Conservation (phyloP, 164 flowering plant genomes). For the Protea cynaroides region DNA sequence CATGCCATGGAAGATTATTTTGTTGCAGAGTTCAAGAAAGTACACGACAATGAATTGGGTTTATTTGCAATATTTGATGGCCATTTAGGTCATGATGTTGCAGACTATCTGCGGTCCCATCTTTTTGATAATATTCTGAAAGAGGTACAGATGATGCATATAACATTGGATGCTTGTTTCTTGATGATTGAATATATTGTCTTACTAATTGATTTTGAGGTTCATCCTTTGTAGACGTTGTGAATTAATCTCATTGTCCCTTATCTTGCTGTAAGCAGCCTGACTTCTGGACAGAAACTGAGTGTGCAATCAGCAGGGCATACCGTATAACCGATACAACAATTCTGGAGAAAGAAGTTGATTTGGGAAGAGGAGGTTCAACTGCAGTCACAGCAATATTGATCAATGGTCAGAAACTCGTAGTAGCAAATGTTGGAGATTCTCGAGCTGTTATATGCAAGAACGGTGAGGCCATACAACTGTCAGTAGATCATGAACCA, state of each 20-base stretch:
- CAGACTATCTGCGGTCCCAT: constrained; percentile 64
- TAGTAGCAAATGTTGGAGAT: constrained; percentile 91
- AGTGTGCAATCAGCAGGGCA: constrained; percentile 63
- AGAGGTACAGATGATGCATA: constrained; percentile 51
- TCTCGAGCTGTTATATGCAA: constrained; percentile 77
- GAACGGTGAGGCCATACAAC: constrained; percentile 70
- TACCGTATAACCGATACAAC: constrained; percentile 54
- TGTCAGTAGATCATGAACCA: constrained; percentile 92
- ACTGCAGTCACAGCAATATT: constrained; percentile 94
- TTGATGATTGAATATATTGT: too few relatives aligned
- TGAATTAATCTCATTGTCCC: constrained; percentile 1
- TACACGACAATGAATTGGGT: constrained; percentile 70
- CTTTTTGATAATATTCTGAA: constrained; percentile 77
- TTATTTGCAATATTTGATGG: constrained; percentile 96
- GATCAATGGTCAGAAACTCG: constrained; percentile 67
- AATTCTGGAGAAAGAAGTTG: constrained; percentile 66
- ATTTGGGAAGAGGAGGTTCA: constrained; percentile 87
- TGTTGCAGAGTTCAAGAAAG: constrained; percentile 72
- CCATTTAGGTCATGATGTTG: constrained; percentile 74
- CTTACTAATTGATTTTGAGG: neutral
- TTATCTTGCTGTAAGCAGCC: constrained; percentile 39
- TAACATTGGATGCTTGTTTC: too few relatives aligned
- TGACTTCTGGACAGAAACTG: constrained; percentile 78
- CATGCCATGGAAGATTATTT: constrained; percentile 92
- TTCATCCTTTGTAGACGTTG: neutral